phyloP scores from a whole-genome alignment of 2,329 filamentous ascomycete species.

The Lasiodiplodia gonubiensis region DNA sequence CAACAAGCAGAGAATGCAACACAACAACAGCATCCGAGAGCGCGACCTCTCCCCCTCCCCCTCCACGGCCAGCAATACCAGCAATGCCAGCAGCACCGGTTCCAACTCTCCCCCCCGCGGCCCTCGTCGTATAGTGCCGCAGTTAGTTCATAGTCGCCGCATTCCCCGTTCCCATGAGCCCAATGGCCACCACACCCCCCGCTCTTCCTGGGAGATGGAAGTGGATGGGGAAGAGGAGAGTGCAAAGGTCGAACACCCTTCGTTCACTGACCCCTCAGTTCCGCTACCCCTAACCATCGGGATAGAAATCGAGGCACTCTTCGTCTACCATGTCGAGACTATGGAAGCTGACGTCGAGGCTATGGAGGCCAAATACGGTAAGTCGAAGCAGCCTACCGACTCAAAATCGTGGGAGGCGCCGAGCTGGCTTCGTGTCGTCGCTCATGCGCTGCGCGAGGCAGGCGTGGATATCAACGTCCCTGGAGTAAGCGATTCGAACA shows the following conservation, averaged over 20 bases:
- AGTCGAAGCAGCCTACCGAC: not conserved
- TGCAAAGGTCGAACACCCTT: not conserved
- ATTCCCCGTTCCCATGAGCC: no score
- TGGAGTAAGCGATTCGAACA: not conserved
- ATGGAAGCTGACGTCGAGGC: not conserved
- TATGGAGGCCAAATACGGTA: not conserved
- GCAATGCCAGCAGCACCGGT: not conserved
- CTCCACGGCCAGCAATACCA: not conserved
- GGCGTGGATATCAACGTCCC: not conserved
- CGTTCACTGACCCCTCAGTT: not conserved
- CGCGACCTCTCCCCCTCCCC: not conserved
- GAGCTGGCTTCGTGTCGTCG: not conserved
- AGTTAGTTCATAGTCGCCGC: no score
- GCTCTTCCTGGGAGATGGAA: no score
- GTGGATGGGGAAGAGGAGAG: not conserved
- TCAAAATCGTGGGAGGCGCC: not conserved
- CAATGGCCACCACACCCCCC: no score
- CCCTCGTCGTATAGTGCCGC: no score
- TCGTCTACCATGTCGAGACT: not conserved
- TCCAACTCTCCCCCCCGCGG: not conserved
- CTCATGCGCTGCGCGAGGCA: not conserved
- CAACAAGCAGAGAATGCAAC: no score
- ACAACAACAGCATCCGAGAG: no score
- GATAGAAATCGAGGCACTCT: not conserved
- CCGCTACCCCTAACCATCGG: constrained; percentile 7